phyloP scores from a whole-genome alignment of 129 eudicot genomes.

The Lonicera japonica region DNA sequence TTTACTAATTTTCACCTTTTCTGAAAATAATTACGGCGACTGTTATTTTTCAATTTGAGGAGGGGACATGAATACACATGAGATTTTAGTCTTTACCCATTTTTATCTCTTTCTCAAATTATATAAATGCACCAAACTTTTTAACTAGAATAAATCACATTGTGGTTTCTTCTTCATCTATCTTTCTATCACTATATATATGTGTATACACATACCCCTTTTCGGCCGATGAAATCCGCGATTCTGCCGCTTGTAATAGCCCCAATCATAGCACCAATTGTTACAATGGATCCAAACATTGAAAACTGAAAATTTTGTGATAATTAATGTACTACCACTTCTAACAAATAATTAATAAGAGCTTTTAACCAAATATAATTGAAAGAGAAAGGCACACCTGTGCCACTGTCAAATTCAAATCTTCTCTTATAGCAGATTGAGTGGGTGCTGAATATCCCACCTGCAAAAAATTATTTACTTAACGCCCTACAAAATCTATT shows the following conservation, averaged over 20 bases:
- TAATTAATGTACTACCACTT: background rate
- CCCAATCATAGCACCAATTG: conserved; percentile 93
- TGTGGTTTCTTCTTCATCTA: no score
- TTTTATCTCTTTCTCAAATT: no score
- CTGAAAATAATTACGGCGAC: no score
- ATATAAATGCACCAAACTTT: no score
- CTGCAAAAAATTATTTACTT: conserved; percentile 45
- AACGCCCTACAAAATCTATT: conserved; percentile 10
- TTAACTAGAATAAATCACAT: no score
- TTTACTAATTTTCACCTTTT: no score
- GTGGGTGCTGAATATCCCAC: conserved; percentile 91
- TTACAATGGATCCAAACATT: conserved; percentile 71
- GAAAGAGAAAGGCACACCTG: conserved; percentile 29
- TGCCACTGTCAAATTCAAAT: conserved; percentile 56
- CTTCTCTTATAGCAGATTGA: conserved; percentile 69
- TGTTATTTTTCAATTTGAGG: no score
- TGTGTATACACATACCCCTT: conserved; percentile 60
- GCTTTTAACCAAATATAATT: background rate
- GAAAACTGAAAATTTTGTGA: conserved; percentile 48
- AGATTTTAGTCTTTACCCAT: no score
- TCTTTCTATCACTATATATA: no score
- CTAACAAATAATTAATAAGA: background rate
- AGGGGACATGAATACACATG: no score
- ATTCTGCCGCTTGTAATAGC: conserved; percentile 76
- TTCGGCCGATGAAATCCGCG: conserved; percentile 70